A percentile compares a stretch with the other conserved stretches of the same genome.
Evolutionary conservation across 129 eudicot species (phyloP).

Genomic region (Escallonia herrerae): DNA sequence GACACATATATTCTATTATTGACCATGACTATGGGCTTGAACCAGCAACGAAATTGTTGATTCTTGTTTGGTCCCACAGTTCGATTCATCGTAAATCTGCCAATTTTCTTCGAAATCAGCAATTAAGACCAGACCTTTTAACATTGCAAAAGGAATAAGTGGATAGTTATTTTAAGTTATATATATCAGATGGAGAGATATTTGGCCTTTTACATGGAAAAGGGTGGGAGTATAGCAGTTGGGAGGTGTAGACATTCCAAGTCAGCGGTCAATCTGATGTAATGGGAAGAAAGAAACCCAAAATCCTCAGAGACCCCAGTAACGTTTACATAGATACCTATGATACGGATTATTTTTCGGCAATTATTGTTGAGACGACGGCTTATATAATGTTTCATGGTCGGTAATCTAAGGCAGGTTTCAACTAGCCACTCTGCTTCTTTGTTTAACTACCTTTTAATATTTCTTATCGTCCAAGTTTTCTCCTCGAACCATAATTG

Average conservation of each 20-base stretch:
- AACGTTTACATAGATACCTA: background rate
- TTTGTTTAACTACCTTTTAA: no score
- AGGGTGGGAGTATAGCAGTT: no score
- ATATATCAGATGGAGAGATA: no score
- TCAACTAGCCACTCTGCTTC: background rate
- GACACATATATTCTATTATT: background rate
- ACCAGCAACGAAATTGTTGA: background rate
- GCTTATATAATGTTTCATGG: background rate
- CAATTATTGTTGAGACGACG: no score
- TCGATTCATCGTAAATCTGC: background rate
- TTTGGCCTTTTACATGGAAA: no score
- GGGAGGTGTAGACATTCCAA: background rate
- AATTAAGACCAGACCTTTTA: background rate
- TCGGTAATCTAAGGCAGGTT: conserved; percentile 5
- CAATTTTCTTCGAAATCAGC: background rate
- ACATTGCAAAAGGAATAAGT: no score
- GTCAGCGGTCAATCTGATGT: background rate
- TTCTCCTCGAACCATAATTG: no score
- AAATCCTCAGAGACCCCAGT: background rate
- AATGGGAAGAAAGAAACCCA: background rate
- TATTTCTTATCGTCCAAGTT: no score
- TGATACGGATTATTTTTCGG: background rate
- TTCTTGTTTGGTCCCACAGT: background rate
- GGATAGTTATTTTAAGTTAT: no score
- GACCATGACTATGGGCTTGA: background rate